A percentile compares a stretch with the other conserved stretches of the same genome.
Evolutionary conservation across 2,329 filamentous ascomycete species (phyloP).

Genomic region (Didymella arachidicola): DNA sequence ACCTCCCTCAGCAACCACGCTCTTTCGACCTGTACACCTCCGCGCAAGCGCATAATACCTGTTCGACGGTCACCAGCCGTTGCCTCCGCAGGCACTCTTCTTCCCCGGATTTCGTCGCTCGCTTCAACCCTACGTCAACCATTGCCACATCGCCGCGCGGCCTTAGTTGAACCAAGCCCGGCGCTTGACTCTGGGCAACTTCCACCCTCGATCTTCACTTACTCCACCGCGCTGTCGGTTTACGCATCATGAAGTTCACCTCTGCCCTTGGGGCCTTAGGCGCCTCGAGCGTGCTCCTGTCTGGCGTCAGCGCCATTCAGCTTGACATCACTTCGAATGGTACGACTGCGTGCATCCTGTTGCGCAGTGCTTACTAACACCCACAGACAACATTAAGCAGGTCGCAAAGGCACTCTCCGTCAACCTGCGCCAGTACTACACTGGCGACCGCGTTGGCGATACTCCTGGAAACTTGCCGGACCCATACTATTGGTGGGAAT

Average conservation of each 20-base stretch:
- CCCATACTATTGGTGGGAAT: constrained; percentile 56
- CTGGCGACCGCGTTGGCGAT: constrained; percentile 67
- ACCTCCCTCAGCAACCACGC: constrained; percentile 19
- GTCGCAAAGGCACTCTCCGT: constrained; percentile 68
- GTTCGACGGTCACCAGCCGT: constrained; percentile 6
- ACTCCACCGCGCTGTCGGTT: constrained; percentile 21
- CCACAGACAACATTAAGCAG: constrained; percentile 67
- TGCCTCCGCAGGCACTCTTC: constrained; percentile 18
- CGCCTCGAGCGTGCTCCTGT: constrained; percentile 43
- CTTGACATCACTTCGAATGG: constrained; percentile 41
- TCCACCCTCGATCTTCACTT: constrained; percentile 12
- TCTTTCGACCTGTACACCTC: constrained; percentile 15
- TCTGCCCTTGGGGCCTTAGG: constrained; percentile 42
- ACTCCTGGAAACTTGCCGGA: constrained; percentile 64
- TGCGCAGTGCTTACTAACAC: constrained; percentile 23
- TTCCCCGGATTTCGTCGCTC: constrained; percentile 38
- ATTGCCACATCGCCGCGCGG: constrained; percentile 22
- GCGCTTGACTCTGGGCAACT: constrained; percentile 35
- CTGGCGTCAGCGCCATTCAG: constrained; percentile 43
- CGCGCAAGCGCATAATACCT: constrained; percentile 12
- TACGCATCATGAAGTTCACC: constrained; percentile 46
- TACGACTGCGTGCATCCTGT: constrained; percentile 24
- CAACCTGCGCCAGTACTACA: constrained; percentile 70
- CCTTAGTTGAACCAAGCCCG: constrained; percentile 28
- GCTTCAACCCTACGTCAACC: constrained; percentile 37